phyloP scores from a whole-genome alignment of 257 asterid genomes.

The Plantago elongata region DNA sequence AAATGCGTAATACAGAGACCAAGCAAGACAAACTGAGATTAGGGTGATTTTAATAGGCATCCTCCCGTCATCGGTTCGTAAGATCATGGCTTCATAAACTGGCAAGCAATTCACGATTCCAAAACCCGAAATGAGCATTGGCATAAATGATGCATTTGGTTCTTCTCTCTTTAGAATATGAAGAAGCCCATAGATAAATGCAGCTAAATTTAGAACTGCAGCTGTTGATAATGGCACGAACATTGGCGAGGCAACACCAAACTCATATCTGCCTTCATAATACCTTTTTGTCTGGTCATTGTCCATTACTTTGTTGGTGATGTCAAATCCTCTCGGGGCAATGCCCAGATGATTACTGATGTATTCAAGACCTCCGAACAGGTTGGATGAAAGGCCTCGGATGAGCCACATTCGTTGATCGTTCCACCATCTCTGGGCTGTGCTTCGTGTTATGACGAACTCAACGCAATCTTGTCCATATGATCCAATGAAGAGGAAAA shows the following conservation, averaged over 20 bases:
- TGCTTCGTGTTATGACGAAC: slow-evolving; percentile 43
- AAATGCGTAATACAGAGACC: slow-evolving; percentile 18
- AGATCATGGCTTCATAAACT: slow-evolving; percentile 61
- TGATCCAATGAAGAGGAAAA: slow-evolving; percentile 55
- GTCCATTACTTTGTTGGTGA: slow-evolving; percentile 64
- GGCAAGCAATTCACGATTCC: slow-evolving; percentile 56
- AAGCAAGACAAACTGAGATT: slow-evolving; percentile 34
- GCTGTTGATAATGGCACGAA: slow-evolving; percentile 50
- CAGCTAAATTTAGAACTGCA: slow-evolving; percentile 38
- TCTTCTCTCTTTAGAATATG: slow-evolving; percentile 20
- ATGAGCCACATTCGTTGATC: slow-evolving; percentile 83
- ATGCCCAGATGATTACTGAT: slow-evolving; percentile 46
- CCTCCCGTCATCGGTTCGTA: slow-evolving; percentile 54
- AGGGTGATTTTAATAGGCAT: slow-evolving; percentile 48
- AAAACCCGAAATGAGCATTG: slow-evolving; percentile 42
- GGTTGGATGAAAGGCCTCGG: slow-evolving; percentile 41
- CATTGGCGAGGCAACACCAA: slow-evolving; percentile 65
- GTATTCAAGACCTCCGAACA: slow-evolving; percentile 53
- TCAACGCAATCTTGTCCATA: slow-evolving; percentile 59
- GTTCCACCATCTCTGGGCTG: slow-evolving; percentile 65
- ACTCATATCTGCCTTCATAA: slow-evolving; percentile 50
- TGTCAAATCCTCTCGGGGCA: slow-evolving; percentile 41
- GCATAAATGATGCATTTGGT: slow-evolving; percentile 28
- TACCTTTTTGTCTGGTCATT: slow-evolving; percentile 50
- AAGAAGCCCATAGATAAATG: slow-evolving; percentile 28